Base-by-base conservation (phyloP, 768 basidiomycete species). In the Trametes villosa region DNA sequence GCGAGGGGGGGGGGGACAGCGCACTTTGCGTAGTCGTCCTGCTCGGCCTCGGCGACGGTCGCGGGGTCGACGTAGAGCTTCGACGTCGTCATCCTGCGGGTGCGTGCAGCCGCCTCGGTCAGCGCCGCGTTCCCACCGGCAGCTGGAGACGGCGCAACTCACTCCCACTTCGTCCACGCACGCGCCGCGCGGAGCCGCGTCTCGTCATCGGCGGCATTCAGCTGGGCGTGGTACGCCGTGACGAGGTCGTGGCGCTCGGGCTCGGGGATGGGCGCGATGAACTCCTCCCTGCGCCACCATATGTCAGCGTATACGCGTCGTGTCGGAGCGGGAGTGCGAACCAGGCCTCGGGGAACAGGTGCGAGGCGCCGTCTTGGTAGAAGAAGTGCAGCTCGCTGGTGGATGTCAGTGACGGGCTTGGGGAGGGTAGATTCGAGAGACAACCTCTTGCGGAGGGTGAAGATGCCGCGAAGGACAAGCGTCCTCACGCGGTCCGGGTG, bases 161-260 rank as follows among this genome's bases (percentile, higher is more conserved):
- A 92, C 92, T 96, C 94, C 91, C 92, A 96, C 71, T 88, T 91
- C 20, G 88, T 78, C 93, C 94, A 96, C 3, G 92, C 91, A 67
- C 83, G 90, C 4, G 93, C 93, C 12, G 93, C 94, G 8, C 59
- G 76, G 31, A 89, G 66, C 33, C 89, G 80, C 4, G 78, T 83
- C 65, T 82, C 77, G 31, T 90, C 86, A 68, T 96, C 89, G 1
- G 77, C 75, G 7, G 90, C 86, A 68, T 86, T 87, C 46, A 96
- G 83, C 54, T 87, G 89, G 4, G 82, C 79, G 67, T 95, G 89
- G 72, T 97, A 98, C 0, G 96, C 96, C 9, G 80, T 72, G 44
- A 97, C 80, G 77, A 97, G 79, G 69, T 96, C 92, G 31, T 80
- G 72, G n/a, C 89, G 83, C 71, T 96, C 87, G 5, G 80, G 72